Base-by-base conservation (phyloP, 2,329 filamentous ascomycete species). In the Aspergillus carbonarius region DNA sequence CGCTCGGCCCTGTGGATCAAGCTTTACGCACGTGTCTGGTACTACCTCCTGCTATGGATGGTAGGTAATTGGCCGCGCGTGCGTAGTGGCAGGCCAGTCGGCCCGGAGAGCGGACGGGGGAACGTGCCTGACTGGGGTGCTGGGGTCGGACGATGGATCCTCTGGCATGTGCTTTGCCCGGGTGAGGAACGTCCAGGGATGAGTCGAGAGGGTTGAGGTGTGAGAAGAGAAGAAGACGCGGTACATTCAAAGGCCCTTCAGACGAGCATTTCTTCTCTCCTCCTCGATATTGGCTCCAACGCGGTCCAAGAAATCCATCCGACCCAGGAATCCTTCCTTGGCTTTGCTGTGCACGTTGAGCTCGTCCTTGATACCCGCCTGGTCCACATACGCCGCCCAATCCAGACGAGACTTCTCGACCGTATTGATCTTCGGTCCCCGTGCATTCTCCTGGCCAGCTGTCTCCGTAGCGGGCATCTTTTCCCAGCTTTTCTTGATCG, bases 341-440 rank as follows among this genome's bases (percentile, higher is more conserved):
- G 84, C 84, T 69, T 84, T 85, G 61, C 83, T 84, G 69, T 87
- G 84, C 47, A 79, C 79, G 56, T 83, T 81, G 67, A 88, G 70
- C 70, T 88, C 86, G 58, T 86, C 85, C 57, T 82, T 81, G 58
- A 88, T 81, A 30, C 85, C 85, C 47, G 83, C 82, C 54, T 82
- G 75, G 67, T 87, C 83, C 40, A 88, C 85, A 66, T 86, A 87
- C 10, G 81, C 80, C 18, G 83, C 85, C 86, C 86, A 88, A 65
- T 88, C 86, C 66, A 88, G 75, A 54, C 85, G 81, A 30, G 83
- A 86, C 72, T 88, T 88, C 72, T 87, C 85, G 51, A 88, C 84
- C 0, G 85, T 87, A 63, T 86, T 88, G 74, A 88, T 81, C 67
- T 87, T 88, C 58, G 83, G 82, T 66, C 82, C 75, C 74, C 81